Percentiles rank a stretch among this genome's conserved stretches.
Conservation (phyloP, 192 early-diverging fungal genomes). For the Umbelopsis sp. region DNA sequence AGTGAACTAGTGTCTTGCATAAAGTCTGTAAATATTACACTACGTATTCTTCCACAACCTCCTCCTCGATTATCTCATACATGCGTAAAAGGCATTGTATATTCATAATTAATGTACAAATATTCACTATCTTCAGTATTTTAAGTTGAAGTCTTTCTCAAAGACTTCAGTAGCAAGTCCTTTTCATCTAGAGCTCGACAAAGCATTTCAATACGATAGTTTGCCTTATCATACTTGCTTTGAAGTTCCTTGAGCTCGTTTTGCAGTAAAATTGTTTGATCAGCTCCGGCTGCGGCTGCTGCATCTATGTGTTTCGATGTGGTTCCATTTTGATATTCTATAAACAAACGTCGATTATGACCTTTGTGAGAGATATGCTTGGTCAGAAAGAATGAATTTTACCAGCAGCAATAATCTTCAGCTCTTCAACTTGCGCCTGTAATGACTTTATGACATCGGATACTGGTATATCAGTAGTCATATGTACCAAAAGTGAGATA, state of each 20-base stretch:
- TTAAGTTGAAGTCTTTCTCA: background rate
- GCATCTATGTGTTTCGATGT: background rate
- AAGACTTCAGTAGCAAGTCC: background rate
- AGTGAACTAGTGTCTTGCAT: background rate
- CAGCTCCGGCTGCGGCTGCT: background rate
- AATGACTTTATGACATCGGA: conserved; percentile 21
- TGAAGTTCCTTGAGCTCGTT: conserved; percentile 12
- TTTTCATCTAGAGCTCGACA: conserved; percentile 27
- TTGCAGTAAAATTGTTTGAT: background rate
- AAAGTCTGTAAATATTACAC: background rate
- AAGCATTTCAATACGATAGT: conserved; percentile 28
- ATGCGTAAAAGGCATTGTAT: too few relatives aligned
- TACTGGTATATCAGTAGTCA: conserved; percentile 13
- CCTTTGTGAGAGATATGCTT: too few relatives aligned
- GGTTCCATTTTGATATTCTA: background rate
- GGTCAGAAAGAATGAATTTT: background rate
- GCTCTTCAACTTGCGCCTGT: conserved; percentile 22
- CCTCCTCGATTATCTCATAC: too few relatives aligned
- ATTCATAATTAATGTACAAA: too few relatives aligned
- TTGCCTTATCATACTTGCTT: conserved; percentile 16
- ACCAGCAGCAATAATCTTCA: conserved; percentile 19
- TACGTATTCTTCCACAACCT: too few relatives aligned
- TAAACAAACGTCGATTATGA: background rate
- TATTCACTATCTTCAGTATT: too few relatives aligned
- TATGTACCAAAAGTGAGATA: background rate